Percentiles rank a stretch among this genome's conserved stretches.
These are phyloP conservation scores for Bolboschoenoplectus hybrid DNA, from an alignment of 202 grass and related monocot species.

Conservation along the genomic window DNA sequence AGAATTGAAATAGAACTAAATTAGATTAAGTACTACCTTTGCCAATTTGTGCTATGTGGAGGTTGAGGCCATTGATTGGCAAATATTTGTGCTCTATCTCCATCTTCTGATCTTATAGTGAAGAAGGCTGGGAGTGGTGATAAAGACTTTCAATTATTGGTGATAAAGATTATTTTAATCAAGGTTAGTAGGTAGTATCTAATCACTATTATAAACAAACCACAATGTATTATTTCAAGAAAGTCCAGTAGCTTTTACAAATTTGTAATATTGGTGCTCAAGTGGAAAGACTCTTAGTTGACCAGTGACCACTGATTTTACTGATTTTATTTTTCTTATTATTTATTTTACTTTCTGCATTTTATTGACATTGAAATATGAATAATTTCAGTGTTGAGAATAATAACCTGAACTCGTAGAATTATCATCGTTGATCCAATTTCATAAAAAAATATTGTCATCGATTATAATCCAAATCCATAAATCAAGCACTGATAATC, in stretches of 20 bases:
- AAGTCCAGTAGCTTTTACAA: not conserved
- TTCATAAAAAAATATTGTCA: too few species aligned
- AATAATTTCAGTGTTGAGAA: not conserved
- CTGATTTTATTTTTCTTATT: not conserved
- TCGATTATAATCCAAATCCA: too few species aligned
- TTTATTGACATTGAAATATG: not conserved
- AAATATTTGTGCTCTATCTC: conserved; percentile 55
- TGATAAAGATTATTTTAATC: not conserved
- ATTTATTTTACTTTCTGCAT: not conserved
- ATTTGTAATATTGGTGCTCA: not conserved
- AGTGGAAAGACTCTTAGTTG: not conserved
- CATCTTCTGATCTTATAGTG: not conserved
- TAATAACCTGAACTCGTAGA: too few species aligned
- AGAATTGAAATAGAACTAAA: not conserved
- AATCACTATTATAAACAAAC: conserved; percentile 2
- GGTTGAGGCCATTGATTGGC: conserved; percentile 48
- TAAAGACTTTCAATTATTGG: not conserved
- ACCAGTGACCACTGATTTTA: not conserved
- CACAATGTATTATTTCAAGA: not conserved
- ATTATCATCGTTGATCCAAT: too few species aligned
- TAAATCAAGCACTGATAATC: too few species aligned
- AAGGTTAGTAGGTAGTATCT: not conserved
- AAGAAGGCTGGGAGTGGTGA: conserved; percentile 3
- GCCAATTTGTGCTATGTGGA: conserved; percentile 57
- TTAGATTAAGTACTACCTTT: conserved; percentile 37